Evolutionary conservation across 2,329 filamentous ascomycete species (phyloP).

Genomic region (Xylariaceae sp.): DNA sequence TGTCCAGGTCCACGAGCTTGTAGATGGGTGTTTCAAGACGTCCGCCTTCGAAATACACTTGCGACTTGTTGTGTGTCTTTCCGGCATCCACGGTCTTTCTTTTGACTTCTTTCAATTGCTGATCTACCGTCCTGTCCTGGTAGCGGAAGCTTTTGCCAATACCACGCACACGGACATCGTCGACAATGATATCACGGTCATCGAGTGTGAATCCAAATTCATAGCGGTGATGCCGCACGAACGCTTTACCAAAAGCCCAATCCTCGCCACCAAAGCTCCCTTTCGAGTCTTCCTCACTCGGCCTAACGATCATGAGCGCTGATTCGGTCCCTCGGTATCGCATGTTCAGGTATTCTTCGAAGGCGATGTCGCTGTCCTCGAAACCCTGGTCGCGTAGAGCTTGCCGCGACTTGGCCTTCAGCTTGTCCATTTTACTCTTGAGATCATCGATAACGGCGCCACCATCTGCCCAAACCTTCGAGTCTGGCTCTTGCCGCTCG

Average conservation of each 20-base stretch:
- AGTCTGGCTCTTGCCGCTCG: constrained; percentile 77
- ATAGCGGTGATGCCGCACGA: constrained; percentile 81
- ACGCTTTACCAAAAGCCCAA: constrained; percentile 81
- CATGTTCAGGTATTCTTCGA: constrained; percentile 94
- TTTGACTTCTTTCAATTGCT: constrained; percentile 70
- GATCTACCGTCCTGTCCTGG: constrained; percentile 75
- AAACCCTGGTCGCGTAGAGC: constrained; percentile 77
- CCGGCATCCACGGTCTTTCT: constrained; percentile 50
- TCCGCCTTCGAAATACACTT: constrained; percentile 83
- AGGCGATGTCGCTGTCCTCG: constrained; percentile 65
- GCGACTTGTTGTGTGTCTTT: constrained; percentile 61
- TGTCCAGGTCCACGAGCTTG: constrained; percentile 68
- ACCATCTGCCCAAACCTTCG: constrained; percentile 56
- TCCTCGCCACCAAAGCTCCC: constrained; percentile 59
- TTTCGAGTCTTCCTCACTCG: constrained; percentile 56
- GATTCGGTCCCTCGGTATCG: constrained; percentile 87
- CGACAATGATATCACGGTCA: constrained; percentile 82
- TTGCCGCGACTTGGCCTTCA: constrained; percentile 69
- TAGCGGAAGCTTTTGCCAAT: constrained; percentile 86
- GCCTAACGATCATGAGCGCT: constrained; percentile 82
- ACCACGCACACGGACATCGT: constrained; percentile 82
- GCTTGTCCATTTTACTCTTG: constrained; percentile 68
- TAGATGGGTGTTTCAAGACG: constrained; percentile 76
- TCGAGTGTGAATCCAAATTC: constrained; percentile 88
- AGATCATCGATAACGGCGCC: constrained; percentile 58